Evolutionary conservation across 768 basidiomycete species (phyloP), one percentile per base, ranked within the genome.

Genomic region (Scleroderma bovista): DNA sequence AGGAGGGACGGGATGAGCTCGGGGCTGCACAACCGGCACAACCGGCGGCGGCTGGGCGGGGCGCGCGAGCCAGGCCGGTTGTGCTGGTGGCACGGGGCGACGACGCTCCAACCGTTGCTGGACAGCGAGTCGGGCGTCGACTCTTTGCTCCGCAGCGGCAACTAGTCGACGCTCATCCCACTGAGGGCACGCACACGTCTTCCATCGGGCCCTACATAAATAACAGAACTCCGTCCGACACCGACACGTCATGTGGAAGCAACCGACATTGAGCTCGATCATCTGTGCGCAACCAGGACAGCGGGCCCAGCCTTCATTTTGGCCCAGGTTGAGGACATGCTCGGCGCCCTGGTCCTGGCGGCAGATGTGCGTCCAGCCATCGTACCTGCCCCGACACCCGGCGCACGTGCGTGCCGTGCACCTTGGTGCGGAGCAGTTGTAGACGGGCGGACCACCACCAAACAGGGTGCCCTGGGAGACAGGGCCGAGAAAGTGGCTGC

Each of bases 161-260:
- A 75, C 11, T 12, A 66, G 22, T 6, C 54, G 48, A 3, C 23
- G 29, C 56, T 86, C 86, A 19, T 86, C 84, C 83, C 84, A 88
- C 51, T 83, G 80, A 1, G 73, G 71, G 54, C 86, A 88, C 1
- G 0, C 13, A 55, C 87, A 89, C 1, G 65, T 71, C 67, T 85
- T 86, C 86, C 86, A 89, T 3, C 50, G 67, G 20, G 57, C 74
- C 69, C 72, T 45, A 70, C 80, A 73, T 69, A 80, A 53, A 43
- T 74, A 75, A 54, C 72, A 74, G 39, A 74, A 74, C 44, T 73
- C 59, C 11, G 65, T 66, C 36, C 56, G 48, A 56, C 72, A 74
- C 23, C 64, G 52, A 47, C 73, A 74, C 2, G 67, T 68, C 67
- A 75, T 71, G 51, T 75, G 72, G 54, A 60, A 68, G 47, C 72